Percentiles rank a stretch among this genome's conserved stretches.
These are phyloP conservation scores for Acer negundo DNA, from an alignment of 345 rosid species.

Conservation along the genomic window DNA sequence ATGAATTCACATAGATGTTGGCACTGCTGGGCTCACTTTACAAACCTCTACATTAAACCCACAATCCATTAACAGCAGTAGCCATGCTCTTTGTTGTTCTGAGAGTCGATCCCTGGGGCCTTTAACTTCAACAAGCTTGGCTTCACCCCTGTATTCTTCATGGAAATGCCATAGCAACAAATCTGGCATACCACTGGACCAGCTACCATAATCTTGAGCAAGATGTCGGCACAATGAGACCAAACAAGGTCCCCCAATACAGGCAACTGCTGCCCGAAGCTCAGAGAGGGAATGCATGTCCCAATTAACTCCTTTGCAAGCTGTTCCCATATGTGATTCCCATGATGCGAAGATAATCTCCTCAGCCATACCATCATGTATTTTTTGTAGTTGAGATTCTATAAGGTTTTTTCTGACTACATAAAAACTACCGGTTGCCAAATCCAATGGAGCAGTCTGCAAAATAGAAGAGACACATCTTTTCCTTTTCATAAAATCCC, in stretches of 20 bases:
- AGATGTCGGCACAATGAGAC: slow-evolving; percentile 72
- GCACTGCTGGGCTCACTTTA: slow-evolving; percentile 50
- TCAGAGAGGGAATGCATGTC: slow-evolving; percentile 64
- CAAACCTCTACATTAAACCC: slow-evolving; percentile 86
- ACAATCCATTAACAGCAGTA: slow-evolving; percentile 75
- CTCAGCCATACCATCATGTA: slow-evolving; percentile 76
- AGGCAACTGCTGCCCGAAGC: slow-evolving; percentile 82
- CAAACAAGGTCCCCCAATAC: slow-evolving; percentile 72
- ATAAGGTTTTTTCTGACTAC: slow-evolving; percentile 48
- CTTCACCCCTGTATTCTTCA: slow-evolving; percentile 79
- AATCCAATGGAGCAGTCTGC: slow-evolving; percentile 89
- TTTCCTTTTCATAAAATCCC: not conserved
- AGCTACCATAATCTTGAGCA: slow-evolving; percentile 78
- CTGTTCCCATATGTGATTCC: slow-evolving; percentile 67
- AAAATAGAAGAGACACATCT: slow-evolving; percentile 11
- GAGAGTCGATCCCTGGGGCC: slow-evolving; percentile 83
- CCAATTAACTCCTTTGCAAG: slow-evolving; percentile 86
- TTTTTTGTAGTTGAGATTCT: slow-evolving; percentile 59
- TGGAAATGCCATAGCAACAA: slow-evolving; percentile 84
- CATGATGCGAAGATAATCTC: slow-evolving; percentile 79
- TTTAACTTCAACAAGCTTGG: slow-evolving; percentile 95
- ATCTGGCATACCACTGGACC: slow-evolving; percentile 99
- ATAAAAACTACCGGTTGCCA: slow-evolving; percentile 74
- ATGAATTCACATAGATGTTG: slow-evolving; percentile 12
- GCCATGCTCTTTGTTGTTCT: slow-evolving; percentile 92